Conservation (phyloP, 345 rosid genomes). For the Abelmoschus esculentus region DNA sequence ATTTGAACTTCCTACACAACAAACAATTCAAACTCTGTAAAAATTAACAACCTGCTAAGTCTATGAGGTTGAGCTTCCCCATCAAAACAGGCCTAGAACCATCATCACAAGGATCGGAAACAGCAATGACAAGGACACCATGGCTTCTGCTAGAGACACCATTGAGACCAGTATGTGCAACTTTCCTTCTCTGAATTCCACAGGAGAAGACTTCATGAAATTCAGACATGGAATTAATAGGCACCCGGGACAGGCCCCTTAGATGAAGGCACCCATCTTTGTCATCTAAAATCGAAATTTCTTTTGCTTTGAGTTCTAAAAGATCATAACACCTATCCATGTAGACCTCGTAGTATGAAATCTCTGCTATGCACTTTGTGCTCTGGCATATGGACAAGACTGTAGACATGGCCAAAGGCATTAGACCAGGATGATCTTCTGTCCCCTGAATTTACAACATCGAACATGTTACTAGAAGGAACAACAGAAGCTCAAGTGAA, state of each 20-base stretch:
- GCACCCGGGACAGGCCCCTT: slow-evolving; percentile 60
- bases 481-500: neutral
- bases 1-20: neutral
- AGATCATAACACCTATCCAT: slow-evolving; percentile 91
- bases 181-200: slow-evolving; percentile 66
- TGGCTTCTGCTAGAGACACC: slow-evolving; percentile 95
- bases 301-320: slow-evolving; percentile 41
- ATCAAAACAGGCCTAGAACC: slow-evolving; percentile 27
- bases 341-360: slow-evolving; percentile 87
- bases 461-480: slow-evolving; percentile 1
- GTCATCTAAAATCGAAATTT: slow-evolving; percentile 58
- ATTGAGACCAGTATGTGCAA: slow-evolving; percentile 77
- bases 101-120: slow-evolving; percentile 40
- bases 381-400: slow-evolving; percentile 46
- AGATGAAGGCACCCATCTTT: slow-evolving; percentile 72
- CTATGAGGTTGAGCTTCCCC: slow-evolving; percentile 89
- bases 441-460: slow-evolving; percentile 45
- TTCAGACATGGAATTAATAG: slow-evolving; percentile 46
- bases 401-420: slow-evolving; percentile 63
- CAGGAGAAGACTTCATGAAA: slow-evolving; percentile 44
- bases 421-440: slow-evolving; percentile 53
- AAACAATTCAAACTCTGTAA: neutral
- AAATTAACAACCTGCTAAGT: slow-evolving; percentile 46
- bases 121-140: slow-evolving; percentile 47
- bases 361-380: slow-evolving; percentile 43